These are phyloP conservation scores for Magnolia changhungtana DNA, from an alignment of 164 flowering plant genomes.

Conservation along the genomic window DNA sequence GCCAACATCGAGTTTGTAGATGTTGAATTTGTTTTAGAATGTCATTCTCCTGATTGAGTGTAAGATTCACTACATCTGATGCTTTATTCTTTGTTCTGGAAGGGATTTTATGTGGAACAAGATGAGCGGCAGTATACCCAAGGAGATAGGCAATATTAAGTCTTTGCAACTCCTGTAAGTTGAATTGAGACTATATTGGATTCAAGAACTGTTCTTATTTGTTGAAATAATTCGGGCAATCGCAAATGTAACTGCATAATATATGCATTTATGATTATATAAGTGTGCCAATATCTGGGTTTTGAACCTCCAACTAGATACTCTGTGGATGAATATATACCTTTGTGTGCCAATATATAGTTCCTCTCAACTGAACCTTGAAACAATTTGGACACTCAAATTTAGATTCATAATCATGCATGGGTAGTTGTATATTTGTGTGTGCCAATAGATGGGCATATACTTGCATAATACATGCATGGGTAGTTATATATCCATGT, in stretches of 20 bases:
- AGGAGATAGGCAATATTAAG: constrained; percentile 61
- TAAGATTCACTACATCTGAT: not conserved
- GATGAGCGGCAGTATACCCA: constrained; percentile 59
- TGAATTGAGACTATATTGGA: not conserved
- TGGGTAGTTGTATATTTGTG: too few species aligned
- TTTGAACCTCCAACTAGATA: too few species aligned
- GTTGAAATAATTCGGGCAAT: not conserved
- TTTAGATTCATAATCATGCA: too few species aligned
- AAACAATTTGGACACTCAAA: too few species aligned
- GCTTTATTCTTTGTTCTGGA: constrained; percentile 9
- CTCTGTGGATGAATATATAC: too few species aligned
- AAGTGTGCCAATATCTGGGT: too few species aligned
- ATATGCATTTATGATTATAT: not conserved
- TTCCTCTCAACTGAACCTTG: too few species aligned
- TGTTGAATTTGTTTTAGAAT: not conserved
- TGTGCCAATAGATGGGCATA: too few species aligned
- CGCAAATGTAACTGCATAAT: not conserved
- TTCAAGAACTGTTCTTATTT: not conserved
- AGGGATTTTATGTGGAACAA: constrained; percentile 90
- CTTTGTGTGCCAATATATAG: too few species aligned
- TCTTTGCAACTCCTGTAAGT: constrained; percentile 66
- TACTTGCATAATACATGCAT: too few species aligned
- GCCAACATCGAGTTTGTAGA: not conserved
- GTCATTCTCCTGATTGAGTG: not conserved
- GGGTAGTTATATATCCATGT: too few species aligned